A percentile compares a stretch with the other conserved stretches of the same genome.
phyloP scores from a whole-genome alignment of 1,284 basidiomycete genomes.

The Puccinia novopanici region DNA sequence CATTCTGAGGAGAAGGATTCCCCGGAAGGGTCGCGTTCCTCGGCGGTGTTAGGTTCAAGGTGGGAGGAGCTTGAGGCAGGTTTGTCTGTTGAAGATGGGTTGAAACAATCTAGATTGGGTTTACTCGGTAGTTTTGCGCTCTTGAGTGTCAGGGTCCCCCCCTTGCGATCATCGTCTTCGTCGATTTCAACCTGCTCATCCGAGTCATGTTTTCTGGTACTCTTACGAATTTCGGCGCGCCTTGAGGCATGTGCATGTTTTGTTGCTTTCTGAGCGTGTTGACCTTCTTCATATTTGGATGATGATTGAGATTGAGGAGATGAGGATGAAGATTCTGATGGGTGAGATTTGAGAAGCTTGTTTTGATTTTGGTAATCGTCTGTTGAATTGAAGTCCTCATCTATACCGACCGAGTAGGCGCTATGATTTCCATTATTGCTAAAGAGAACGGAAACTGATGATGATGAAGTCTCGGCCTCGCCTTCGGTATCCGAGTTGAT shows the following conservation, averaged over 20 bases:
- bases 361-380: slow-evolving; percentile 9
- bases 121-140: neutral
- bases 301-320: neutral
- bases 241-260: neutral
- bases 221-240: neutral
- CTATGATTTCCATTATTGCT: slow-evolving; percentile 23
- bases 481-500: slow-evolving; percentile 47
- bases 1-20: slow-evolving; percentile 44
- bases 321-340: neutral
- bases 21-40: slow-evolving; percentile 4
- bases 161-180: slow-evolving; percentile 13
- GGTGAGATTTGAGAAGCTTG: neutral
- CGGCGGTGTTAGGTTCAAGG: neutral
- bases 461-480: slow-evolving; percentile 30
- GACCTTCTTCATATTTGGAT: neutral
- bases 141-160: slow-evolving; percentile 17
- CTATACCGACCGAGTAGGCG: slow-evolving; percentile 10
- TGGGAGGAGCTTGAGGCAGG: neutral
- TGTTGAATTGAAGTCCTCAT: neutral
- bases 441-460: slow-evolving; percentile 38
- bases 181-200: slow-evolving; percentile 3
- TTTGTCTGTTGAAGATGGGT: neutral
- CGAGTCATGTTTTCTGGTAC: neutral
- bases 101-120: neutral
- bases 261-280: neutral